These are phyloP conservation scores for Talaromyces nanjingensis DNA, from an alignment of 495 filamentous ascomycete genomes.

Conservation along the genomic window DNA sequence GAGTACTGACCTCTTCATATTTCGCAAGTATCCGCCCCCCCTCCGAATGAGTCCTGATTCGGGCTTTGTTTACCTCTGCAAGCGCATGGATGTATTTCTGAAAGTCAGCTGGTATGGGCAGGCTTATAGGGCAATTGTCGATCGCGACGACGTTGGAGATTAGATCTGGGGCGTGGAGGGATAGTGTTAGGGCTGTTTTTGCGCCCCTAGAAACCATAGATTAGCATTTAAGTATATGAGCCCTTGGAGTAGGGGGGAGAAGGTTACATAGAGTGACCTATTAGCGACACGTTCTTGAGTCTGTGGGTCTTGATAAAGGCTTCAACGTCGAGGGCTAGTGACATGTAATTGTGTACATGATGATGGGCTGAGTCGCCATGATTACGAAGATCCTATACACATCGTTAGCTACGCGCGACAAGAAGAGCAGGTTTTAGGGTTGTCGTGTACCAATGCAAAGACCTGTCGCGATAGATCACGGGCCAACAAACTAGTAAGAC, in stretches of 20 bases:
- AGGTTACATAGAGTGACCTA: not conserved
- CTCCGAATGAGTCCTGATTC: not conserved
- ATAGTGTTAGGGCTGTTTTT: not conserved
- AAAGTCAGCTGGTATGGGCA: not conserved
- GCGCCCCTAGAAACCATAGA: not conserved
- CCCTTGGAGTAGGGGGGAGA: not conserved
- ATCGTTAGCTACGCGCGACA: not conserved
- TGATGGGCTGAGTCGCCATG: not conserved
- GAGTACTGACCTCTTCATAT: not conserved
- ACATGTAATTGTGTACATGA: not conserved
- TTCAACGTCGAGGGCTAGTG: not conserved
- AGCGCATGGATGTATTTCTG: not conserved
- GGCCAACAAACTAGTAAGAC: not conserved
- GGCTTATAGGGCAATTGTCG: not conserved
- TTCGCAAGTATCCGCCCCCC: not conserved
- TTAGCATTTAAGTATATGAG: not conserved
- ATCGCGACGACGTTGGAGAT: not conserved
- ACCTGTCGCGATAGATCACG: not conserved
- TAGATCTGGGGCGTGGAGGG: not conserved
- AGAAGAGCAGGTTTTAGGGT: not conserved
- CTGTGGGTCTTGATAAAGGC: not conserved
- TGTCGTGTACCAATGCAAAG: not conserved
- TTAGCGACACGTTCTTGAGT: not conserved
- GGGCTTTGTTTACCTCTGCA: not conserved
- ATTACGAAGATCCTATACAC: not conserved